These are phyloP conservation scores for Aspergillus sp. DNA, from an alignment of 2,329 filamentous ascomycete species.

Conservation along the genomic window DNA sequence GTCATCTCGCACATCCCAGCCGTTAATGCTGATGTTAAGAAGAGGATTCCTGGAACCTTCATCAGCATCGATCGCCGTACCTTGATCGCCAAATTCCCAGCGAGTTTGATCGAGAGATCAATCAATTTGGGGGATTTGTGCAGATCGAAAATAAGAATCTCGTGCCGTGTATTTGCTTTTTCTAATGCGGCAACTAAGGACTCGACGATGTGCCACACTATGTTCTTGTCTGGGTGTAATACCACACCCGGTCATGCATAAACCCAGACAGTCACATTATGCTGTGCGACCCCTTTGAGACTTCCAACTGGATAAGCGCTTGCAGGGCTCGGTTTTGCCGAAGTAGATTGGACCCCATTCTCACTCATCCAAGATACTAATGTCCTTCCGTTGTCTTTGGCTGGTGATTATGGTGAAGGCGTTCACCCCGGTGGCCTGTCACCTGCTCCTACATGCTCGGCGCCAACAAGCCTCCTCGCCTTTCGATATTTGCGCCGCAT, in stretches of 20 bases:
- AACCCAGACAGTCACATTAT: conserved; percentile 5
- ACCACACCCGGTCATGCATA: background rate
- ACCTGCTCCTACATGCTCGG: background rate
- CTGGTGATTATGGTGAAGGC: background rate
- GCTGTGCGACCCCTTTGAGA: conserved; percentile 13
- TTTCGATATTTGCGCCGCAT: background rate
- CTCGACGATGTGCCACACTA: conserved; percentile 1
- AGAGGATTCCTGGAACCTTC: background rate
- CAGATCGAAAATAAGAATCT: background rate
- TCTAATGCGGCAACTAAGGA: conserved; percentile 1
- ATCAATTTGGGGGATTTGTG: background rate
- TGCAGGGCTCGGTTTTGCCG: background rate
- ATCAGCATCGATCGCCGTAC: no score
- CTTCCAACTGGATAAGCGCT: conserved; percentile 5
- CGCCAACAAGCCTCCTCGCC: background rate
- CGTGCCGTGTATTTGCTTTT: conserved; percentile 5
- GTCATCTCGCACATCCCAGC: background rate
- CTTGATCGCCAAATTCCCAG: no score
- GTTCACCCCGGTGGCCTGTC: background rate
- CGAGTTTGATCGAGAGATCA: no score
- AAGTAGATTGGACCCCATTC: background rate
- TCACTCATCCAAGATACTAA: background rate
- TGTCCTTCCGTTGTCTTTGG: background rate
- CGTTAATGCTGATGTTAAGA: background rate
- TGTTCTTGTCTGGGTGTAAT: background rate